Evolutionary conservation across 2,329 filamentous ascomycete species (phyloP), one percentile per base, ranked within the genome.

Genomic region (Diatrype stigma): DNA sequence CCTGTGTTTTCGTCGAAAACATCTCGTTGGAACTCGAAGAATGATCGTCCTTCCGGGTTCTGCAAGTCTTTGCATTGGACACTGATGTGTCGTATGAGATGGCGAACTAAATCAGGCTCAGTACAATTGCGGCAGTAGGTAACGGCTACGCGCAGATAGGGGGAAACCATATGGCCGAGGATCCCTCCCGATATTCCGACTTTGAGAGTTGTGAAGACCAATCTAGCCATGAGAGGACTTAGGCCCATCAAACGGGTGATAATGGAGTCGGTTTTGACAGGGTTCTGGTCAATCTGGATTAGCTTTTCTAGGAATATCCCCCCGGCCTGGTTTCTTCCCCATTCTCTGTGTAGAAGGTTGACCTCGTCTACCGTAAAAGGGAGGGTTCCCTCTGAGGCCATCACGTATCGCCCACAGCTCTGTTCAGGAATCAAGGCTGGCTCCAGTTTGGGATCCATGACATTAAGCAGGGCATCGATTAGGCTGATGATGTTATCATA

Each of bases 261-360:
- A 48, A 91, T 86, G 12, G 68, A 70, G 46, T 78, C 73, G 2
- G 79, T 82, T 2, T 73, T 72, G 2, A 63, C 55, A 0, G 68
- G 66, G 49, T 82, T 84, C 60, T 85, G 80, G 55, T 85, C 78
- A 46, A 87, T 74, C 19, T 73, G 72, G 26, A 91, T 73, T 23
- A 91, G 73, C 63, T 87, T 89, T 61, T 84, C 82, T 22, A 86
- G 64, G 48, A 87, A 82, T n/a, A 83, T 70, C 55, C 79, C 82
- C 4, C n/a, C n/a, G n/a, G 61, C 55, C 17, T 59, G 52, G 22
- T 59, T 56, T 46, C 66, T 59, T 55, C 63, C 61, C 70, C 73
- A 77, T 34, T 76, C 70, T 34, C 66, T 65, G 51, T 75, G 69
- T 2, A 84, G 56, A 2, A 76, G 57, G 26, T 73, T 66, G 12